Base-by-base conservation (phyloP, 208 protist species). In the Leptomonas seymouri region DNA sequence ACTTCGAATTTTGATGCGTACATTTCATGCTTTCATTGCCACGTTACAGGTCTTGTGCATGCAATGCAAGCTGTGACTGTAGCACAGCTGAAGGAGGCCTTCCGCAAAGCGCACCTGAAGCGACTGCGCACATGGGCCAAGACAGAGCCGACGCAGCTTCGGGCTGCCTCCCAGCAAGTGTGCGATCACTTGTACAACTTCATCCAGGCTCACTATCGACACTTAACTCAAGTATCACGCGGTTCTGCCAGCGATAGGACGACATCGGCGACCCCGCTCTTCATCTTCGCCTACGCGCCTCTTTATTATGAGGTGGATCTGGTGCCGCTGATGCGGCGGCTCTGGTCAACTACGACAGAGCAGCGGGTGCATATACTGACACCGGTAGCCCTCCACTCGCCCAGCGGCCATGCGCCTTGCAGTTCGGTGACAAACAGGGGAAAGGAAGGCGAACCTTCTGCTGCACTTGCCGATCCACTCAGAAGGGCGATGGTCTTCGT, bases 221-320 rank as follows among this genome's bases (percentile, higher is more conserved):
- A n/a, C 23, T 50, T 16, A 20, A 12, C 20, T 7, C 28, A 23
- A 16, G 7, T 15, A 67, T 21, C 5, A 34, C 49, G 15, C 48
- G 25, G 15, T 16, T 16, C 20, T n/a, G 21, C 14, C 41, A 39
- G n/a, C 23, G 20, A 14, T 18, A 14, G 27, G 20, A 9, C 0
- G 25, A 34, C 27, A n/a, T 2, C 36, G 46, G 20, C 59, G 23
- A 39, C 58, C 0, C 67, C 80, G 21, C 58, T 95, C 3, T 66
- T 86, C 31, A 30, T 93, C 4, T 86, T 86, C 49, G 78, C 76
- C 2, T 94, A 91, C 50, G 68, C 91, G 34, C 87, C 91, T 0
- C 69, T 96, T 5, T 92, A 79, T 65, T 96, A 90, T 54, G 91
- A 96, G 57, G 76, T 90, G 14, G 74, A 90, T 66, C 65, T 93